Evolutionary conservation across 73 alveolate species (phyloP), one percentile per base, ranked within the genome.

Genomic region (Stentor coeruleus): DNA sequence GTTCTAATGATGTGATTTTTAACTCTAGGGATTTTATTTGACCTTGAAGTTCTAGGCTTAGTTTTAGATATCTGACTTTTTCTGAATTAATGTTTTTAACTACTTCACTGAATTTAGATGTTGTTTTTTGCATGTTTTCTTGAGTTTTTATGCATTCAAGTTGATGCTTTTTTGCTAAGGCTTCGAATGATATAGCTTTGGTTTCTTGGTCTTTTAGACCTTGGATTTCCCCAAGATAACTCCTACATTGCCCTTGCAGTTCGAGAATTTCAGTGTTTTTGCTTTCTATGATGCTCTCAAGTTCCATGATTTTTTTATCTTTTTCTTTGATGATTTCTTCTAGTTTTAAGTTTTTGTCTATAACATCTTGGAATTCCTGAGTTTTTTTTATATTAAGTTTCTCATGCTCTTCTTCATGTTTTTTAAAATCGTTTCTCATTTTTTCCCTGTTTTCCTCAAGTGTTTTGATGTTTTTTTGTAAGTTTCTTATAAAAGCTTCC

Each of bases 131-230:
- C 66, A 11, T 6, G 20, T 49, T 49, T 49, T 49, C 66, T 49
- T 6, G 20, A 11, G 6, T 6, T 49, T 49, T 49, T 20, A 49
- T 49, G 41, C 79, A 66, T 2, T 66, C 79, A 11, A 26, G n/a
- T 33, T 66, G 79, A 66, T 20, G 37, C 2, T 66, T 66, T 66
- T 66, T 66, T 26, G 42, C 39, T 1, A 66, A 40, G 37, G n/a
- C 39, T 66, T 66, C 79, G 49, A 66, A 28, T 1, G n/a, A 31
- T 66, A 11, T 66, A 14, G 79, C 79, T 31, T 66, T 66, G 41
- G 79, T 15, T 1, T 20, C 79, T 33, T 66, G 79, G 37, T 66
- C 79, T 26, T 66, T 66, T 33, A 66, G 37, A 11, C 79, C 36
- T 1, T 11, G 66, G 66, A 49, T 20, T 49, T 49, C 28, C 28